Conservation (phyloP, 176 grass and related monocot genomes). For the Secale cereale region DNA sequence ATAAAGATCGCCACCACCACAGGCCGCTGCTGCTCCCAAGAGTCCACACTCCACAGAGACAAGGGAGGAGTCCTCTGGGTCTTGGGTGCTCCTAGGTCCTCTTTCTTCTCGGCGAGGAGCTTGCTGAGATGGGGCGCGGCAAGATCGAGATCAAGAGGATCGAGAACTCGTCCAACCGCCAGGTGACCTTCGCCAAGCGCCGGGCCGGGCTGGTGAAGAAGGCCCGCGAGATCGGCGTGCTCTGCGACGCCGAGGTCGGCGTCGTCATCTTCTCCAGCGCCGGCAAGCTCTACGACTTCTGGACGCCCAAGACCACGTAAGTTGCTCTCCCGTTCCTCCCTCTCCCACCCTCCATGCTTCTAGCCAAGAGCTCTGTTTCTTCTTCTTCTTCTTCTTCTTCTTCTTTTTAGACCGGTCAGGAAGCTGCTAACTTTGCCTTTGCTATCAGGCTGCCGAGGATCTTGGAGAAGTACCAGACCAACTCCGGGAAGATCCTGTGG, state of each 20-base stretch:
- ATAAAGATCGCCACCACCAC: slow-evolving; percentile 17
- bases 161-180: slow-evolving; percentile 90
- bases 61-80: neutral
- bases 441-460: slow-evolving; percentile 61
- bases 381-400: neutral
- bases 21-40: neutral
- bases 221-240: slow-evolving; percentile 89
- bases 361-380: neutral
- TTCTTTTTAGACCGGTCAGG: neutral
- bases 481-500: slow-evolving; percentile 93
- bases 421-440: neutral
- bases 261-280: slow-evolving; percentile 91
- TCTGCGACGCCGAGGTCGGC: slow-evolving; percentile 85
- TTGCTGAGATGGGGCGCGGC: slow-evolving; percentile 63
- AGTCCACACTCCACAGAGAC: neutral
- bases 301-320: slow-evolving; percentile 55
- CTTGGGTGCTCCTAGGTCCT: neutral
- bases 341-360: neutral
- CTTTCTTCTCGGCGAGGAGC: neutral
- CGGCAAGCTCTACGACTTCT: slow-evolving; percentile 95
- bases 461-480: slow-evolving; percentile 95
- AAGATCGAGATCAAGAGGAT: slow-evolving; percentile 99
- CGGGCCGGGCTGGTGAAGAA: slow-evolving; percentile 88
- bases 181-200: slow-evolving; percentile 93
- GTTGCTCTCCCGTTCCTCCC: neutral